phyloP scores from a whole-genome alignment of 805 yeast genomes.

The Saccharomycopsis sp. region DNA sequence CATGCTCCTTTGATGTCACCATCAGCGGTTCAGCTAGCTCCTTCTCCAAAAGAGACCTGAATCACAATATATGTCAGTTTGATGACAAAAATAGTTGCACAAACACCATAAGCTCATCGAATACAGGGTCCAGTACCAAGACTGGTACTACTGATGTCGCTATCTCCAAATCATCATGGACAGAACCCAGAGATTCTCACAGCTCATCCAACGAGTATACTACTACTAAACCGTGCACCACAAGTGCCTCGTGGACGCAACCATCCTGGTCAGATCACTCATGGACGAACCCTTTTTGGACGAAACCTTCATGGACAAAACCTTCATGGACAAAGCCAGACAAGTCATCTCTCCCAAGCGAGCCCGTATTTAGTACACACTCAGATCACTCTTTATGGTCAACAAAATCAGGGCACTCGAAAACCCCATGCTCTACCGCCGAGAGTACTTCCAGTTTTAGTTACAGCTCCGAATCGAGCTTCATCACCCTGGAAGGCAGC shows the following conservation, averaged over 20 bases:
- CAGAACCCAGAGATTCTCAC: background rate
- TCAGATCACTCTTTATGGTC: too few relatives aligned
- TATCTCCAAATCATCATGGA: background rate
- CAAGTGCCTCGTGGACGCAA: background rate
- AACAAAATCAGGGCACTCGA: too few relatives aligned
- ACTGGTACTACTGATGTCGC: background rate
- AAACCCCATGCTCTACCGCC: too few relatives aligned
- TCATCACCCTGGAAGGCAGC: too few relatives aligned
- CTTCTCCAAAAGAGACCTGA: background rate
- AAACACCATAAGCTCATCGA: background rate
- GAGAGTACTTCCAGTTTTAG: too few relatives aligned
- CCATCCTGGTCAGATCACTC: too few relatives aligned
- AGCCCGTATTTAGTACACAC: too few relatives aligned
- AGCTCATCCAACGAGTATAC: background rate
- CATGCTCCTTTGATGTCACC: background rate
- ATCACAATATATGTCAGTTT: background rate
- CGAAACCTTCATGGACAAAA: too few relatives aligned
- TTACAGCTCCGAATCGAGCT: too few relatives aligned
- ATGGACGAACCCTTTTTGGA: too few relatives aligned
- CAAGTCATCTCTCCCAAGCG: too few relatives aligned
- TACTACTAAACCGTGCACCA: background rate
- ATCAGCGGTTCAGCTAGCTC: background rate
- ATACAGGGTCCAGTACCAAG: background rate
- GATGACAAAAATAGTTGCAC: background rate
- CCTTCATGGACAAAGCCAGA: too few relatives aligned